phyloP scores from a whole-genome alignment of 306 rosid species.

The Hylodesmum podocarpum region DNA sequence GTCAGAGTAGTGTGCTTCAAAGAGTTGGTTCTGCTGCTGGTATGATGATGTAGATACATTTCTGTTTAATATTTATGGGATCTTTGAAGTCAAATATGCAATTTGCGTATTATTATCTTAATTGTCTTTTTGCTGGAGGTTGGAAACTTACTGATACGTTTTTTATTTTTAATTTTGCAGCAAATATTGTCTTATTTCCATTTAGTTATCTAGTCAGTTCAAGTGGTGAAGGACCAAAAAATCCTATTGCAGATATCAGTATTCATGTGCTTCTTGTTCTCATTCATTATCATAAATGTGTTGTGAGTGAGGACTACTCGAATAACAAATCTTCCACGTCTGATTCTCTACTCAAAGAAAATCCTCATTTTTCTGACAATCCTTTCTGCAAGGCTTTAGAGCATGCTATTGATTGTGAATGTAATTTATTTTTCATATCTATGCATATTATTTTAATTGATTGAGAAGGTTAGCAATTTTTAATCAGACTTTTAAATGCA shows the following conservation, averaged over 20 bases:
- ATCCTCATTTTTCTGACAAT: conserved; percentile 65
- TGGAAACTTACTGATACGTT: conserved; percentile 24
- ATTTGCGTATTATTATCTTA: not conserved
- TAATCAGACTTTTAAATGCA: conserved; percentile 48
- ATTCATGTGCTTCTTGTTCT: conserved; percentile 88
- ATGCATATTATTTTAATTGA: conserved; percentile 22
- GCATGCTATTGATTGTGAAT: conserved; percentile 82
- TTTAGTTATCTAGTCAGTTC: conserved; percentile 82
- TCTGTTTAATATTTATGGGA: conserved; percentile 1
- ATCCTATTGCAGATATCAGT: conserved; percentile 83
- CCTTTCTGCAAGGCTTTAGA: conserved; percentile 89
- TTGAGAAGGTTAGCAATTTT: conserved; percentile 22
- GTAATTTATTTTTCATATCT: conserved; percentile 46
- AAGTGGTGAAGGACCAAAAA: conserved; percentile 66
- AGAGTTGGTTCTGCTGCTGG: conserved; percentile 99
- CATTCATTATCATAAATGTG: conserved; percentile 82
- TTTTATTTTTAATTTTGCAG: conserved; percentile 48
- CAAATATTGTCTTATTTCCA: conserved; percentile 85
- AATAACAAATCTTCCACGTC: conserved; percentile 48
- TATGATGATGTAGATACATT: conserved; percentile 33
- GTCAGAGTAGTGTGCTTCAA: conserved; percentile 86
- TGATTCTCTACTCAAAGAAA: conserved; percentile 60
- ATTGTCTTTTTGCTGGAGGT: conserved; percentile 7
- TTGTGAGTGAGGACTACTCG: conserved; percentile 44
- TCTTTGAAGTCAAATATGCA: conserved; percentile 10